phyloP scores from a whole-genome alignment of 148 eudicot genomes.

The Simmondsia chinensis region DNA sequence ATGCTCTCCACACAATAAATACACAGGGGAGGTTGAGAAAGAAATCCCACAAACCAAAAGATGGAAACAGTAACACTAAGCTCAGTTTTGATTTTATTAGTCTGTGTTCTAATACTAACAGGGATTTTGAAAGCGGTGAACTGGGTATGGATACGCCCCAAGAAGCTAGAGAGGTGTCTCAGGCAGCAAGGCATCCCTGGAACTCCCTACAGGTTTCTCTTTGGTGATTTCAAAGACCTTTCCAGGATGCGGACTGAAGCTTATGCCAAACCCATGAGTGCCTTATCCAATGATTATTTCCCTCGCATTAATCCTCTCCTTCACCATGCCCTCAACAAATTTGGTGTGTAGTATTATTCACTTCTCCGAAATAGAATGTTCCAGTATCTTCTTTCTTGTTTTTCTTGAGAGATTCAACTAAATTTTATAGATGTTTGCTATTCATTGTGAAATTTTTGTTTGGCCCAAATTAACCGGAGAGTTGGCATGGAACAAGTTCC shows the following conservation, averaged over 20 bases:
- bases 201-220: slow-evolving; percentile 5
- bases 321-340: not conserved
- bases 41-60: too few species aligned
- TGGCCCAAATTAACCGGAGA: too few species aligned
- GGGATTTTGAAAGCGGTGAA: not conserved
- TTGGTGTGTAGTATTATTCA: slow-evolving; percentile 3
- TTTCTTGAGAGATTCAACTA: too few species aligned
- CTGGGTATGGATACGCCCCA: slow-evolving; percentile 16
- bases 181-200: slow-evolving; percentile 8
- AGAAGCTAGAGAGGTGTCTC: slow-evolving; percentile 12
- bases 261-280: not conserved
- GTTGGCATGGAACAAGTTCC: too few species aligned
- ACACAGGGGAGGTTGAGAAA: too few species aligned
- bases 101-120: not conserved
- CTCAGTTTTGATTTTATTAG: not conserved
- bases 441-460: too few species aligned
- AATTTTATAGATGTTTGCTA: too few species aligned
- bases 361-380: too few species aligned
- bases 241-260: slow-evolving; percentile 2
- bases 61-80: too few species aligned
- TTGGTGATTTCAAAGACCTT: slow-evolving; percentile 8
- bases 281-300: slow-evolving; percentile 4
- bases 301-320: slow-evolving; percentile 7
- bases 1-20: too few species aligned
- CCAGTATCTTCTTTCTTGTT: too few species aligned